These are phyloP conservation scores for Ustilago nuda DNA, from an alignment of 1,284 basidiomycete species.

Conservation along the genomic window DNA sequence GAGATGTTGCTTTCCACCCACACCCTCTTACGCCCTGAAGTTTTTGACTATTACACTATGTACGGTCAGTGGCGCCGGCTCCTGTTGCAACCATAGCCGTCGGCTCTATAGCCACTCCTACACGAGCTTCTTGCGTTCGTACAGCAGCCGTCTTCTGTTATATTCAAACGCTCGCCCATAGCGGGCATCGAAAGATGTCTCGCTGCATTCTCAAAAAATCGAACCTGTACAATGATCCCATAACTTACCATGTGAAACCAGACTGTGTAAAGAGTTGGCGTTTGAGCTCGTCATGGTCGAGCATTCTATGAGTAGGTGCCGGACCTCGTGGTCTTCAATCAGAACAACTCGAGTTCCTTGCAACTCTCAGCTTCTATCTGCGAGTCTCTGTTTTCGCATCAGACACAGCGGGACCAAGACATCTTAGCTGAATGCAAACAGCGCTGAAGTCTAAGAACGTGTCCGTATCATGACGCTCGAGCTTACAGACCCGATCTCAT, in stretches of 20 bases:
- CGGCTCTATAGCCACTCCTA: constrained; percentile 11
- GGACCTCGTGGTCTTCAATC: background rate
- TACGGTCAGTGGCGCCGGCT: constrained; percentile 3
- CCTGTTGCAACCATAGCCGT: constrained; percentile 11
- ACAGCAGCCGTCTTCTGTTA: constrained; percentile 45
- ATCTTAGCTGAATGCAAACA: too few species aligned
- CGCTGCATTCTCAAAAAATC: constrained; percentile 29
- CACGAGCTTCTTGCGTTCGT: constrained; percentile 29
- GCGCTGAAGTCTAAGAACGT: too few species aligned
- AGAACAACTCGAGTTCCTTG: too few species aligned
- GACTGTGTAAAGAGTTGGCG: background rate
- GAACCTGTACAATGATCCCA: constrained; percentile 52
- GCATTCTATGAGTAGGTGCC: background rate
- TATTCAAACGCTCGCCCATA: constrained; percentile 27
- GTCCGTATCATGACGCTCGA: too few species aligned
- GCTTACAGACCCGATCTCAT: too few species aligned
- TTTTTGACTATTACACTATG: constrained; percentile 8
- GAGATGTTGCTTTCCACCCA: constrained; percentile 19
- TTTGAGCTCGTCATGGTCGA: background rate
- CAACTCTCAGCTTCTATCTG: too few species aligned
- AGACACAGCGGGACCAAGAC: too few species aligned
- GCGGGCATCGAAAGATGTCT: constrained; percentile 11
- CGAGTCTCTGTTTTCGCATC: too few species aligned
- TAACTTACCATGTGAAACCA: background rate
- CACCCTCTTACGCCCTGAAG: constrained; percentile 1